These are phyloP conservation scores for Parascedosporium putredinis DNA, from an alignment of 2,329 filamentous ascomycete genomes.

Conservation along the genomic window DNA sequence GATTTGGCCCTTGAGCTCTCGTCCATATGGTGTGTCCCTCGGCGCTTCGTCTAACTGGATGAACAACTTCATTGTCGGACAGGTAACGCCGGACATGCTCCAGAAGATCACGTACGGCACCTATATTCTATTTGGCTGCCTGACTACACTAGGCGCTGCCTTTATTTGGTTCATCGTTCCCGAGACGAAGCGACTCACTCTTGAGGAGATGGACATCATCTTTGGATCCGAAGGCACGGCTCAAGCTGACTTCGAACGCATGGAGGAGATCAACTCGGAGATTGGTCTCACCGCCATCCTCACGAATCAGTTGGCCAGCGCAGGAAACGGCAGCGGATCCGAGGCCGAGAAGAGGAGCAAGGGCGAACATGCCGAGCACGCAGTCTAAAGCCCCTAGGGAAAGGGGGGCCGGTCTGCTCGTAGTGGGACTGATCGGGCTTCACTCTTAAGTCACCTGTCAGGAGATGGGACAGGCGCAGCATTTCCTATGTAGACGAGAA, in stretches of 20 bases:
- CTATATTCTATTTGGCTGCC: constrained; percentile 58
- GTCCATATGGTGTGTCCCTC: constrained; percentile 60
- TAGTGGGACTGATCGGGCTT: no score
- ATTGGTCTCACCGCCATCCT: constrained; percentile 48
- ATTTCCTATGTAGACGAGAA: no score
- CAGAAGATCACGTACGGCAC: constrained; percentile 56
- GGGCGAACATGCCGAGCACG: constrained; percentile 2
- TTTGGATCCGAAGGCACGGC: constrained; percentile 34
- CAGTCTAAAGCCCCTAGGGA: neutral
- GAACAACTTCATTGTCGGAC: constrained; percentile 55
- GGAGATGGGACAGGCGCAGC: no score
- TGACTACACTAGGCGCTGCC: constrained; percentile 51
- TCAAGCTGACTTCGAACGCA: constrained; percentile 56
- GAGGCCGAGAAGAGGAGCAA: constrained; percentile 4
- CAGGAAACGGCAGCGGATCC: neutral
- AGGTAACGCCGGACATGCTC: constrained; percentile 61
- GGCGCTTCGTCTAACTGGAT: constrained; percentile 58
- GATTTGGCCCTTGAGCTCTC: constrained; percentile 61
- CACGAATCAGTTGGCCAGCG: neutral
- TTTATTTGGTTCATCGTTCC: constrained; percentile 56
- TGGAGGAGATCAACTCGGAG: constrained; percentile 62
- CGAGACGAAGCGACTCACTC: constrained; percentile 51
- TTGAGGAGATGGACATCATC: constrained; percentile 50
- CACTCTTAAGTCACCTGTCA: no score
- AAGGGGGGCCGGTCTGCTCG: neutral